A percentile compares a stretch with the other conserved stretches of the same genome.
Evolutionary conservation across 495 filamentous ascomycete species (phyloP).

Genomic region (Aspergillus nanangensis): DNA sequence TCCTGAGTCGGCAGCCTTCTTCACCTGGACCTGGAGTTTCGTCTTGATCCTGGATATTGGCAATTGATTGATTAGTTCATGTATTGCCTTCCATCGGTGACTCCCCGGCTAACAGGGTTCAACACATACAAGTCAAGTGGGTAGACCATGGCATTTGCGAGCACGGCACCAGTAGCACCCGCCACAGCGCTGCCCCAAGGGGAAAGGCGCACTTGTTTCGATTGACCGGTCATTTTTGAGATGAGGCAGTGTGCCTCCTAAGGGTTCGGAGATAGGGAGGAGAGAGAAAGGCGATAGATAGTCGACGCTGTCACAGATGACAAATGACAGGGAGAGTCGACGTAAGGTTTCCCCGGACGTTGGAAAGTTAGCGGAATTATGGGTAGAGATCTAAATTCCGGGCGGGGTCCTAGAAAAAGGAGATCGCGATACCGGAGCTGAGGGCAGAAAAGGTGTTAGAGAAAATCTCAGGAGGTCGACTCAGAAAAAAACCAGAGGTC

Average conservation of each 20-base stretch:
- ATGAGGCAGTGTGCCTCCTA: background rate
- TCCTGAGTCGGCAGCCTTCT: conserved; percentile 41
- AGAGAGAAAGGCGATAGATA: background rate
- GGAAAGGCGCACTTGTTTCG: conserved; percentile 70
- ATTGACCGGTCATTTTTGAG: conserved; percentile 67
- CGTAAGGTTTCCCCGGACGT: background rate
- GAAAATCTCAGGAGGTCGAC: background rate
- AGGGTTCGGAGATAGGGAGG: background rate
- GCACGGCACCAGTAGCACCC: conserved; percentile 86
- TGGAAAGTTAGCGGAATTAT: conserved; percentile 1
- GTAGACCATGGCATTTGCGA: conserved; percentile 96
- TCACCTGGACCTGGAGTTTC: conserved; percentile 93
- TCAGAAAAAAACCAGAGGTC: too few relatives aligned
- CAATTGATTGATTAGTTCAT: conserved; percentile 3
- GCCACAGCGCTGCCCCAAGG: conserved; percentile 94
- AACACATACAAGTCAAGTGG: conserved; percentile 91
- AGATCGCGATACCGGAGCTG: background rate
- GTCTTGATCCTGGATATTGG: conserved; percentile 75
- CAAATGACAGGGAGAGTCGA: background rate
- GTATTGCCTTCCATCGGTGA: too few relatives aligned
- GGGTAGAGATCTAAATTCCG: background rate
- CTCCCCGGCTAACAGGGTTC: too few relatives aligned
- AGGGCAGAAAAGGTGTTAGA: background rate
- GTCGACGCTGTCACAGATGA: background rate
- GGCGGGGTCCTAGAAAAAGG: background rate